Conservation (phyloP, 2,329 filamentous ascomycete species). For the Aspergillus amoenus region DNA sequence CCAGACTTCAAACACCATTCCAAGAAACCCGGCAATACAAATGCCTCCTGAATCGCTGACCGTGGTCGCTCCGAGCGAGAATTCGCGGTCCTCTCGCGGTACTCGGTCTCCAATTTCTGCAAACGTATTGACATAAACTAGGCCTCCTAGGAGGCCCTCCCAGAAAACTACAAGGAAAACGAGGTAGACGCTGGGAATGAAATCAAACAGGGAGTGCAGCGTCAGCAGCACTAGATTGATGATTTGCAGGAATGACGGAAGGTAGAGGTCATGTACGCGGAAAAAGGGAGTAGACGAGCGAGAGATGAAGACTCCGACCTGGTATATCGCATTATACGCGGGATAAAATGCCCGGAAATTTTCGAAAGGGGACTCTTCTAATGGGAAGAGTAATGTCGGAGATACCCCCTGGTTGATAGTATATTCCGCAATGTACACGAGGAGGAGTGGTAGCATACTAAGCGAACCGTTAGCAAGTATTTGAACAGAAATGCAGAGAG, state of each 20-base stretch:
- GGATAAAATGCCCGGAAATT: slow-evolving; percentile 89
- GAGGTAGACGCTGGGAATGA: slow-evolving; percentile 82
- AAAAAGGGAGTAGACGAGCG: slow-evolving; percentile 87
- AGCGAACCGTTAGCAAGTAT: slow-evolving; percentile 12
- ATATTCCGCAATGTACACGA: slow-evolving; percentile 96
- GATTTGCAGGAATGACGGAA: slow-evolving; percentile 79
- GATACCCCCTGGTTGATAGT: slow-evolving; percentile 95
- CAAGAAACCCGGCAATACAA: slow-evolving; percentile 79
- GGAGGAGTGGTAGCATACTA: slow-evolving; percentile 81
- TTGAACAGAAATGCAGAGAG: neutral
- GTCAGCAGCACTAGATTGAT: slow-evolving; percentile 73
- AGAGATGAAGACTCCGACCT: slow-evolving; percentile 91
- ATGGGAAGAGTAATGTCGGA: slow-evolving; percentile 84
- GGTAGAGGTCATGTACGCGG: slow-evolving; percentile 75
- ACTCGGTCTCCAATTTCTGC: slow-evolving; percentile 88
- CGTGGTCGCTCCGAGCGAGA: slow-evolving; percentile 83
- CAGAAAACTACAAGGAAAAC: slow-evolving; percentile 85
- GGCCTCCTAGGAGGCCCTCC: slow-evolving; percentile 87
- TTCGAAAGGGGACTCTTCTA: slow-evolving; percentile 71
- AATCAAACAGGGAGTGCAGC: slow-evolving; percentile 73
- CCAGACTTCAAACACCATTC: slow-evolving; percentile 77
- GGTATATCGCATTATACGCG: slow-evolving; percentile 91
- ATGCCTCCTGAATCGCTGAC: slow-evolving; percentile 92
- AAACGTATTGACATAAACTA: slow-evolving; percentile 96
- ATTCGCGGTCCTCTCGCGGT: slow-evolving; percentile 75